Conservation (phyloP, 805 yeast genomes). For the Scheffersomyces stipitis region DNA sequence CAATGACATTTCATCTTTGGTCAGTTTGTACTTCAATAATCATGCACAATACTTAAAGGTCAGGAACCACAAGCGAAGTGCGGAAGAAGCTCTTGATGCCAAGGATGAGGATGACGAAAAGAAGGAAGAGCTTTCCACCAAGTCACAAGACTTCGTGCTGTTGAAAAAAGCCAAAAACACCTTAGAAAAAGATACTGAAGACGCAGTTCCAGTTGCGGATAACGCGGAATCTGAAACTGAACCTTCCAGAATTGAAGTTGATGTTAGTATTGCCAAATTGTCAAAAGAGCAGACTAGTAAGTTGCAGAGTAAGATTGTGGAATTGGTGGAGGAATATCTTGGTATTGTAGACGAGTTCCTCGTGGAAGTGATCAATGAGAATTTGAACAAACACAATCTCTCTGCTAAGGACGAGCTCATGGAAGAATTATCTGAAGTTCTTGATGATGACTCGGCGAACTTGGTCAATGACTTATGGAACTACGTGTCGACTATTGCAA, state of each 20-base stretch:
- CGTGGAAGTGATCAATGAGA: constrained; percentile 41
- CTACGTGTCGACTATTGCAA: constrained; percentile 13
- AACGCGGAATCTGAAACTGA: constrained; percentile 2
- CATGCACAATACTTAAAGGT: constrained; percentile 44
- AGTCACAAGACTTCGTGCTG: constrained; percentile 11
- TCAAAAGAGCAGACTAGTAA: constrained; percentile 11
- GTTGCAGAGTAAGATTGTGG: constrained; percentile 38
- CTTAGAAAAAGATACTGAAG: neutral
- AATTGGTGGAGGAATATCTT: constrained; percentile 49
- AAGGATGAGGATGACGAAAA: constrained; percentile 37
- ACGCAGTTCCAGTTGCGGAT: neutral
- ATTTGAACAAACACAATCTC: constrained; percentile 31
- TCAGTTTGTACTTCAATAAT: constrained; percentile 36
- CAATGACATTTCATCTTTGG: constrained; percentile 2
- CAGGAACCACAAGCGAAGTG: constrained; percentile 32
- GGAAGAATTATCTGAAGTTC: constrained; percentile 48
- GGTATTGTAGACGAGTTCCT: constrained; percentile 56
- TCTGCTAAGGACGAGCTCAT: constrained; percentile 34
- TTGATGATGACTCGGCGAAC: constrained; percentile 48
- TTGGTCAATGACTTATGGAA: constrained; percentile 44
- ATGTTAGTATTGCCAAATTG: constrained; percentile 10
- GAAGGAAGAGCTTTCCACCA: constrained; percentile 17
- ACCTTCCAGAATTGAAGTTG: neutral
- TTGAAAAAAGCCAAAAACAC: constrained; percentile 7
- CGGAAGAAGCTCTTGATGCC: constrained; percentile 46